These are phyloP conservation scores for Beauveria caledonica DNA, from an alignment of 2,329 filamentous ascomycete genomes.

Conservation along the genomic window DNA sequence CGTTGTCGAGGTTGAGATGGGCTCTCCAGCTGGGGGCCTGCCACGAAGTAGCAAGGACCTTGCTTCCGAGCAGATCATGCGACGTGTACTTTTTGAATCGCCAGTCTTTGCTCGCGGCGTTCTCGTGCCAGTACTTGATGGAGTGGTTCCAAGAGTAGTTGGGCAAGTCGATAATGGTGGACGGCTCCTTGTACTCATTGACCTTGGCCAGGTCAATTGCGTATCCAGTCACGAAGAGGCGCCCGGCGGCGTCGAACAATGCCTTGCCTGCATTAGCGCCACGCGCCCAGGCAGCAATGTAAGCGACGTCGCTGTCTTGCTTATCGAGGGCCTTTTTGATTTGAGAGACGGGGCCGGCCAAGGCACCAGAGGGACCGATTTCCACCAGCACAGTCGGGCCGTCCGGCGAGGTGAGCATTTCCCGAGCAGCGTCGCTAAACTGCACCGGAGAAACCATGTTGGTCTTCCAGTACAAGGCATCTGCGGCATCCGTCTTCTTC, in stretches of 20 bases:
- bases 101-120: constrained; percentile 18
- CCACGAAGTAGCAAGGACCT: constrained; percentile 21
- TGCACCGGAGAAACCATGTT: constrained; percentile 14
- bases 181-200: not conserved
- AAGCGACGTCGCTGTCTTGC: not conserved
- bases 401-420: constrained; percentile 2
- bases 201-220: constrained; percentile 10
- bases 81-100: constrained; percentile 14
- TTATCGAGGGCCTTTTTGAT: constrained; percentile 8
- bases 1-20: constrained; percentile 26
- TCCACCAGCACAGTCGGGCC: not conserved
- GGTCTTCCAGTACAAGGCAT: constrained; percentile 12
- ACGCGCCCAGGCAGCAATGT: not conserved
- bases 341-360: constrained; percentile 2
- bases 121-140: constrained; percentile 17
- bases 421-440: constrained; percentile 8
- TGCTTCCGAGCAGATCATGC: constrained; percentile 24
- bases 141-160: constrained; percentile 21
- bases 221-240: not conserved
- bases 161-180: constrained; percentile 16
- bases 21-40: constrained; percentile 32
- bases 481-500: not conserved
- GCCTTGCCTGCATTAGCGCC: not conserved
- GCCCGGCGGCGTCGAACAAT: not conserved
- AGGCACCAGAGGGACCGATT: not conserved